Percentiles rank a stretch among this genome's conserved stretches.
Conservation (phyloP, 2,329 filamentous ascomycete species). For the Ambrosiella beaveri region DNA sequence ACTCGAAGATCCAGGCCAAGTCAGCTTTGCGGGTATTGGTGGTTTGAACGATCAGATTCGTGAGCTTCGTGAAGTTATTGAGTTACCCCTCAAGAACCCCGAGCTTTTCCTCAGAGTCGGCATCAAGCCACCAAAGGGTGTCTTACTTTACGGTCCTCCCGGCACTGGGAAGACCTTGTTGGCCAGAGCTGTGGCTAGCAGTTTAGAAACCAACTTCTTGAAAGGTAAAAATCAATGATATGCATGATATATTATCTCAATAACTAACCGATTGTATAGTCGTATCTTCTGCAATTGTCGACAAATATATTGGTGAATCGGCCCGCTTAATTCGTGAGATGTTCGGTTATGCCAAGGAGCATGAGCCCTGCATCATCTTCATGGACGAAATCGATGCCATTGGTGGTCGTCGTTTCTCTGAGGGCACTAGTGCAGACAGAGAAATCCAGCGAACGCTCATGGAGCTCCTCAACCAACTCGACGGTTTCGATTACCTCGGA, state of each 20-base stretch:
- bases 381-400: constrained; percentile 99
- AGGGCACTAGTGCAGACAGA: constrained; percentile 91
- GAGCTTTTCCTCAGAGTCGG: constrained; percentile 92
- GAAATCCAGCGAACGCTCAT: constrained; percentile 97
- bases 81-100: constrained; percentile 94
- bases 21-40: constrained; percentile 95
- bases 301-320: constrained; percentile 99
- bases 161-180: constrained; percentile 94
- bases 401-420: constrained; percentile 86
- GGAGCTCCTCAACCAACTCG: constrained; percentile 95
- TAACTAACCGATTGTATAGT: constrained; percentile 34
- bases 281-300: constrained; percentile 94
- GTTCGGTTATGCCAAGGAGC: constrained; percentile 99
- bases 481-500: constrained; percentile 96
- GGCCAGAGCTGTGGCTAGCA: constrained; percentile 86
- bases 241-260: not conserved
- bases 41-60: constrained; percentile 96
- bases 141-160: constrained; percentile 85
- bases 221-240: constrained; percentile 48
- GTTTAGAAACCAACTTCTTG: constrained; percentile 92
- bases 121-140: constrained; percentile 97
- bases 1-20: constrained; percentile 87
- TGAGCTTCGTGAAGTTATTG: constrained; percentile 93
- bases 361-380: constrained; percentile 99
- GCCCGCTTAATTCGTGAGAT: constrained; percentile 94